phyloP scores from a whole-genome alignment of 331 rosid genomes.

The Malus hybrid region DNA sequence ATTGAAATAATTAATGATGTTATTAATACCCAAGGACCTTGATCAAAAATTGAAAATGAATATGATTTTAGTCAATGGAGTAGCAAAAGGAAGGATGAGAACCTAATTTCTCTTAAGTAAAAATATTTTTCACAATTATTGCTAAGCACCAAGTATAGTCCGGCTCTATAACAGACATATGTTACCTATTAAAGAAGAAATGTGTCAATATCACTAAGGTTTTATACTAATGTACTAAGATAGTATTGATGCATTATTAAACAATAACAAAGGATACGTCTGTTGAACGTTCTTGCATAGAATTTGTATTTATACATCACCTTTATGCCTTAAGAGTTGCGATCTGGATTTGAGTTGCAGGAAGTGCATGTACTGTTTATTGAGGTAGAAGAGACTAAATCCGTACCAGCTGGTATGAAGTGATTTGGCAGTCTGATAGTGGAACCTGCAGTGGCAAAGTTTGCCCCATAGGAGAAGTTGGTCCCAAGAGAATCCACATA shows the following conservation, averaged over 20 bases:
- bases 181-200: too few species aligned
- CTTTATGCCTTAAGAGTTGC: constrained; percentile 18
- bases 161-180: too few species aligned
- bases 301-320: constrained; percentile 1
- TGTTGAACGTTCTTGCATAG: not conserved
- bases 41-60: too few species aligned
- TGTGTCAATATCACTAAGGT: too few species aligned
- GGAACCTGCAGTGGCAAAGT: constrained; percentile 33
- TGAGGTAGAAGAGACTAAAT: constrained; percentile 36
- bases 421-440: constrained; percentile 26
- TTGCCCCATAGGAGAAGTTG: constrained; percentile 36
- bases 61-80: too few species aligned
- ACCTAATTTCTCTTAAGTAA: too few species aligned
- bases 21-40: too few species aligned
- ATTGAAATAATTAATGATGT: too few species aligned
- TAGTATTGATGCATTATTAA: not conserved
- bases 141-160: too few species aligned
- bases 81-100: too few species aligned
- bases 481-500: constrained; percentile 41
- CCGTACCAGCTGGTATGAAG: constrained; percentile 17
- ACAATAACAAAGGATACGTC: not conserved
- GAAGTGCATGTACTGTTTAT: constrained; percentile 27
- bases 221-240: too few species aligned
- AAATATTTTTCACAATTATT: too few species aligned
- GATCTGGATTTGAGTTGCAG: constrained; percentile 12